These are phyloP conservation scores for Phytopythium ostracodes DNA, from an alignment of 352 stramenopile genomes.

Conservation along the genomic window DNA sequence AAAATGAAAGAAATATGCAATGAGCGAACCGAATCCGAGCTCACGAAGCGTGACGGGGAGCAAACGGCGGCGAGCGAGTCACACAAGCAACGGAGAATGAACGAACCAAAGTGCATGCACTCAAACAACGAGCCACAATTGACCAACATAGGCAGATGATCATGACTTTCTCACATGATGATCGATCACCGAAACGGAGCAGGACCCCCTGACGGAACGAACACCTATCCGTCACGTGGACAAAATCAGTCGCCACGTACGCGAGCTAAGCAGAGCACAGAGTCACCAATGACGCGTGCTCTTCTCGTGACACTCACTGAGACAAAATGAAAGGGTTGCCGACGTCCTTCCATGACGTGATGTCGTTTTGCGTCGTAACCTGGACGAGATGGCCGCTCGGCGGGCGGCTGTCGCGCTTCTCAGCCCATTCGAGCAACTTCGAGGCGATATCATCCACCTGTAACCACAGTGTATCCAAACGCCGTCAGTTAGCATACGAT, in stretches of 20 bases:
- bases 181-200: too few species aligned
- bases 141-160: background rate
- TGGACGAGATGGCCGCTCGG: slow-evolving; percentile 65
- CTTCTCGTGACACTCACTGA: background rate
- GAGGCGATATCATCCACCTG: slow-evolving; percentile 66
- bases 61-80: background rate
- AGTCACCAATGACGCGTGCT: background rate
- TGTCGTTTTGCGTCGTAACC: slow-evolving; percentile 54
- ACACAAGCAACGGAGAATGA: background rate
- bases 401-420: slow-evolving; percentile 37
- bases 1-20: background rate
- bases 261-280: too few species aligned
- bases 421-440: slow-evolving; percentile 75
- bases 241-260: too few species aligned
- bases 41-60: too few species aligned
- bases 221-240: background rate
- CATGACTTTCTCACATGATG: background rate
- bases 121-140: background rate
- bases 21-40: too few species aligned
- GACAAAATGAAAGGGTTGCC: slow-evolving; percentile 51
- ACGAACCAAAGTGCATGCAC: background rate
- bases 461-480: background rate
- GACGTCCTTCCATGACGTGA: slow-evolving; percentile 57
- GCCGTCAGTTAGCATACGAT: background rate
- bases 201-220: too few species aligned